A percentile compares a stretch with the other conserved stretches of the same genome.
Conservation (phyloP, 176 grass and related monocot genomes). For the Oryza brachyantha region DNA sequence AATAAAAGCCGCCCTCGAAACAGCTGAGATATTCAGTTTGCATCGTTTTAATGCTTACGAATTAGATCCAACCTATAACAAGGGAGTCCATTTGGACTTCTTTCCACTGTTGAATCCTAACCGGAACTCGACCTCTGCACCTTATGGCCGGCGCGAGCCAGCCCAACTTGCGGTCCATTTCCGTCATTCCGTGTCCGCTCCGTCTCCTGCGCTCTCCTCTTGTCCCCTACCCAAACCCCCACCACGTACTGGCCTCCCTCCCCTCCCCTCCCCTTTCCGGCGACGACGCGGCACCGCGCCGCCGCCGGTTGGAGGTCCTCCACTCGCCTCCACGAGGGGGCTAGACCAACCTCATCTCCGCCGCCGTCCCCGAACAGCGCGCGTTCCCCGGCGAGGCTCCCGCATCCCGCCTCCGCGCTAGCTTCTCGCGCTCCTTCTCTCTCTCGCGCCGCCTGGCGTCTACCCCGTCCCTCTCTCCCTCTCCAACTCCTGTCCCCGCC, state of each 20-base stretch:
- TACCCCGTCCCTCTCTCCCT: neutral
- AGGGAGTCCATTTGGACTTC: too few species aligned
- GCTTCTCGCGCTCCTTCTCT: neutral
- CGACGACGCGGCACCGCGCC: neutral
- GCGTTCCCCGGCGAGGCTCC: neutral
- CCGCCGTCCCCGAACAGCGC: slow-evolving; percentile 26
- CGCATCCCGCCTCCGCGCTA: neutral
- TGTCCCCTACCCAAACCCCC: slow-evolving; percentile 13
- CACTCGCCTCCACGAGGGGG: neutral
- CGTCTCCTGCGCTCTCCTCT: neutral
- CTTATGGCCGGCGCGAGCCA: too few species aligned
- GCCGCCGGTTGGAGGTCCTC: neutral
- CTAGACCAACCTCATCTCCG: neutral
- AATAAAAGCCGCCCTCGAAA: too few species aligned
- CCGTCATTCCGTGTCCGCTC: too few species aligned
- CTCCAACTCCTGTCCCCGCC: neutral
- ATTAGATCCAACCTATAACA: too few species aligned
- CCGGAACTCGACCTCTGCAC: too few species aligned
- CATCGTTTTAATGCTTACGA: too few species aligned
- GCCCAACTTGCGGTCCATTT: neutral
- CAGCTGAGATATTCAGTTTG: too few species aligned
- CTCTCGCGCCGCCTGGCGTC: neutral
- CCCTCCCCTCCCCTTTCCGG: neutral
- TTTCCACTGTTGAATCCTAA: too few species aligned
- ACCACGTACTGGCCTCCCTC: too few species aligned